Evolutionary conservation across 495 filamentous ascomycete genomes (phyloP).

Genomic region (Apodospora peruviana): DNA sequence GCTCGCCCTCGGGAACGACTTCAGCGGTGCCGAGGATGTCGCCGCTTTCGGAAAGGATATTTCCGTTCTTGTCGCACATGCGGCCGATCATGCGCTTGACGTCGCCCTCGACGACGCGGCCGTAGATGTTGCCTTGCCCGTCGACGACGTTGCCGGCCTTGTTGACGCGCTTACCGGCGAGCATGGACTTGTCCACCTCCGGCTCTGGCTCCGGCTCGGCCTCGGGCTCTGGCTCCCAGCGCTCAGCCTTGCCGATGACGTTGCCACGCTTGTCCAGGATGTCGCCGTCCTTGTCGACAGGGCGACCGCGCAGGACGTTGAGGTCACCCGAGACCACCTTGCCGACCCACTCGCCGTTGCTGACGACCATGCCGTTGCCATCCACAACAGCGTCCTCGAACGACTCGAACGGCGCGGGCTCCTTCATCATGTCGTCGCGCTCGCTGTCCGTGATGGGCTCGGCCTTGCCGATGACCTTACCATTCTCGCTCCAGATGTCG

Average conservation of each 20-base stretch:
- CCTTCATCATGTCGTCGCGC: constrained; percentile 53
- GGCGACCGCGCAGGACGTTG: constrained; percentile 66
- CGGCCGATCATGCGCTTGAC: constrained; percentile 63
- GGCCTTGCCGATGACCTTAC: constrained; percentile 66
- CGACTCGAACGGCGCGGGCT: constrained; percentile 68
- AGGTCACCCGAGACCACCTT: constrained; percentile 70
- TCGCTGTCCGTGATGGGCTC: constrained; percentile 71
- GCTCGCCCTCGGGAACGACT: constrained; percentile 67
- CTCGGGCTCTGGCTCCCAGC: constrained; percentile 67
- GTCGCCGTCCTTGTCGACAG: constrained; percentile 78
- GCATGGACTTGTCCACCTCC: constrained; percentile 56
- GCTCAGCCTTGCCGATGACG: constrained; percentile 70
- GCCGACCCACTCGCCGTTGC: constrained; percentile 66
- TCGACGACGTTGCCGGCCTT: constrained; percentile 83
- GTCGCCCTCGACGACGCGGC: constrained; percentile 71
- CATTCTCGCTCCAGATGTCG: constrained; percentile 67
- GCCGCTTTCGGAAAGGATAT: constrained; percentile 75
- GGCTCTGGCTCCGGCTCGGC: constrained; percentile 41
- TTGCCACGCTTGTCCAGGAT: constrained; percentile 77
- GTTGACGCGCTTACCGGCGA: constrained; percentile 82
- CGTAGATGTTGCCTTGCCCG: constrained; percentile 62
- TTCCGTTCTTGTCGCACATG: constrained; percentile 76
- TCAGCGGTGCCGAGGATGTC: constrained; percentile 75
- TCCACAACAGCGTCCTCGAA: constrained; percentile 65
- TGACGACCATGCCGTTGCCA: constrained; percentile 63